Evolutionary conservation across 2,329 filamentous ascomycete genomes (phyloP), one percentile per base, ranked within the genome.

Genomic region (Fusarium dimerum): DNA sequence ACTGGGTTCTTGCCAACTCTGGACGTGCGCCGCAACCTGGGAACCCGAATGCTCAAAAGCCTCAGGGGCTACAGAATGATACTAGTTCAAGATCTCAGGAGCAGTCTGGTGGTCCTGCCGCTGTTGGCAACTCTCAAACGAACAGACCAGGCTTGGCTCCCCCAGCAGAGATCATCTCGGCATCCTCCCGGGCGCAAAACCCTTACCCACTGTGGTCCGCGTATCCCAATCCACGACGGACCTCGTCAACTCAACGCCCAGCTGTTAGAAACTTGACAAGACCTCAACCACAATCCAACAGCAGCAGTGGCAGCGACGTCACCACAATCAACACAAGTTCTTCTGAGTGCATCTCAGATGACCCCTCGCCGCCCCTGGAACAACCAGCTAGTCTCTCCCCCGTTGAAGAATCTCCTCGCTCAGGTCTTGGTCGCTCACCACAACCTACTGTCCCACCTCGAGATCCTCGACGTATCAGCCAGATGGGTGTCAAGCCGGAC

Each of bases 1-100:
- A 83, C 61, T 83, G 80, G 80, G 72, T 80, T 15, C 69, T 81
- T 8, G 73, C 73, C 36, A 76, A 75, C 52, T 57, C 70, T 6
- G 67, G 67, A 41, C 66, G 66, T 36, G 59, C 62, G 16, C 58
- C 60, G 36, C 55, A 63, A 45, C 52, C 66, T 42, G 66, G 62
- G 17, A 59, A 32, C 55, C 58, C 36, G 52, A 53, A 7, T 57
- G 60, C 55, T 45, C 45, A 56, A 46, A 44, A 39, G 43, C 34
- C 51, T 39, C 58, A 56, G 40, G 42, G 32, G 13, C 32, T 36
- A 10, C 32, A 36, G 32, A 36, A 15, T 15, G 11, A 54, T 43
- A 46, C 40, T 43, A 43, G 40, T 15, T 32, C 59, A 10, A 59
- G 47, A 34, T 50, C 52, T 15, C 66, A 63, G 15, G 64, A 64